Conservation (phyloP, 257 asterid species). For the Salvia rosmarinus region DNA sequence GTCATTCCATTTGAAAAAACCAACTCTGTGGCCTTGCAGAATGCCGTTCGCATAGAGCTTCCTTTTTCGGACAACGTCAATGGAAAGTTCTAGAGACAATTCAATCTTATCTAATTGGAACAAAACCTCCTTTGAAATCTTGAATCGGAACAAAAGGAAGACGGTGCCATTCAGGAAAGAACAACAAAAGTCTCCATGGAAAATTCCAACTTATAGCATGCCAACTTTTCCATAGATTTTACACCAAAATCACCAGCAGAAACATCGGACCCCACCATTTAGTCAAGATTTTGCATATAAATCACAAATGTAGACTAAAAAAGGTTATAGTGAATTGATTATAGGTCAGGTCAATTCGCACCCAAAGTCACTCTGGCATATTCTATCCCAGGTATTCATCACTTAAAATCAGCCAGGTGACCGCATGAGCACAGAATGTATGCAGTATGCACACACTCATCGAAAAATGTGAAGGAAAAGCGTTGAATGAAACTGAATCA, state of each 20-base stretch:
- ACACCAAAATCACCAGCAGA: background rate
- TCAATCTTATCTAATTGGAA: background rate
- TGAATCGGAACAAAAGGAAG: background rate
- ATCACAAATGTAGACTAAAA: background rate
- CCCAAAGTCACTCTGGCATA: background rate
- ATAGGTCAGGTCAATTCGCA: conserved; percentile 7
- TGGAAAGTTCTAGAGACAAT: background rate
- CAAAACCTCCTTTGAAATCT: background rate
- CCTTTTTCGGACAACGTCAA: background rate
- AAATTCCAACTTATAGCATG: conserved; percentile 7
- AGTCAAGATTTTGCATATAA: background rate
- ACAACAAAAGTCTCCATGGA: background rate
- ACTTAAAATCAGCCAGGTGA: conserved; percentile 4
- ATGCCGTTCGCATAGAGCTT: background rate
- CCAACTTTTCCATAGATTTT: conserved; percentile 6
- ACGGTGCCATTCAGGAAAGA: background rate
- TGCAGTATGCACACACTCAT: background rate
- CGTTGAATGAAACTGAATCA: background rate
- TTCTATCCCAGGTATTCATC: conserved; percentile 21
- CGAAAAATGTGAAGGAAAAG: background rate
- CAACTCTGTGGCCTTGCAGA: background rate
- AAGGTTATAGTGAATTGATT: background rate
- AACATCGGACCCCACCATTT: conserved; percentile 20
- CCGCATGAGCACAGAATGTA: background rate
- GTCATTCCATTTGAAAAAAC: background rate